Evolutionary conservation across 257 asterid species (phyloP).

Genomic region (Asclepias syriaca): DNA sequence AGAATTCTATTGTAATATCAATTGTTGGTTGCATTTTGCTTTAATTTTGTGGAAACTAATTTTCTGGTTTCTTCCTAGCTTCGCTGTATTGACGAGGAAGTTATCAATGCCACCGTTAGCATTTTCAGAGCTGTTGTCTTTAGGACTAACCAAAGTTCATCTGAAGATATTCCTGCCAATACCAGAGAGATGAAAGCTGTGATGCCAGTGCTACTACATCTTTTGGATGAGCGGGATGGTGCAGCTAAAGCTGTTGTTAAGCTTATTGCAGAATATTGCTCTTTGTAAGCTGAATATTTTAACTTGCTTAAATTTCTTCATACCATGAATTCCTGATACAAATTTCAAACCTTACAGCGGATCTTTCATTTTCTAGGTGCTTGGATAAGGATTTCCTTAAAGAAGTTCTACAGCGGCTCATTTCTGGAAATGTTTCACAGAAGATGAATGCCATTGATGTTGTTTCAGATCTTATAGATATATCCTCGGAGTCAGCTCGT

Average conservation of each 20-base stretch:
- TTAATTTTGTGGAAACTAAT: conserved; percentile 4
- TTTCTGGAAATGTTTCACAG: conserved; percentile 48
- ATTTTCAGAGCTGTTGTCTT: conserved; percentile 67
- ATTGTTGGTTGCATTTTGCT: background rate
- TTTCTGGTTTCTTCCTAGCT: conserved; percentile 41
- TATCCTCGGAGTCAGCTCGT: conserved; percentile 42
- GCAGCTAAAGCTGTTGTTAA: conserved; percentile 79
- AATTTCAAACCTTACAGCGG: conserved; percentile 19
- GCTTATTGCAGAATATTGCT: conserved; percentile 83
- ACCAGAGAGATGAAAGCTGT: conserved; percentile 50
- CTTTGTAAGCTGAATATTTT: conserved; percentile 40
- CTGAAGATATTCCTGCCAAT: conserved; percentile 35
- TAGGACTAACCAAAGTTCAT: conserved; percentile 42
- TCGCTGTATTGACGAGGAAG: conserved; percentile 57
- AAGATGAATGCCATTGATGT: conserved; percentile 76
- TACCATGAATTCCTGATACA: conserved; percentile 9
- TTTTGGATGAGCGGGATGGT: conserved; percentile 79
- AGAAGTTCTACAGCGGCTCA: conserved; percentile 53
- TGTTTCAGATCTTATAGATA: conserved; percentile 52
- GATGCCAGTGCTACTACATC: conserved; percentile 53
- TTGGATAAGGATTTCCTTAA: conserved; percentile 48
- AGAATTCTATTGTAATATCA: background rate
- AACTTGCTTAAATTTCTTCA: conserved; percentile 9
- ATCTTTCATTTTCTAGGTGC: conserved; percentile 47
- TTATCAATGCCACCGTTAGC: conserved; percentile 61